Base-by-base conservation (phyloP, 768 basidiomycete genomes). In the Phylloporus rhodoxanthus region DNA sequence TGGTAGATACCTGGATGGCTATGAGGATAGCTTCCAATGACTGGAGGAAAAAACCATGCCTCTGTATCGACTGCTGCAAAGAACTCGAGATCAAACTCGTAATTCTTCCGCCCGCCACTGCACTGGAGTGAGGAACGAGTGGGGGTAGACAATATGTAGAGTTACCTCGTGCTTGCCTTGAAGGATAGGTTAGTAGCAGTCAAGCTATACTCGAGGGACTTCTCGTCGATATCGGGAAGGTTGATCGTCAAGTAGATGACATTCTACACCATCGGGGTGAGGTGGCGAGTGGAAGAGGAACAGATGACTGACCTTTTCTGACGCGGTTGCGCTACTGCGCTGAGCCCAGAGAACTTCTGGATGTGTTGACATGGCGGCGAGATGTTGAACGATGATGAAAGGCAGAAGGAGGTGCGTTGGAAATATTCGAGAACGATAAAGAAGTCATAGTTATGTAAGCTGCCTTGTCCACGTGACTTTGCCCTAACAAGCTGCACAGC, bases 261-360 rank as follows among this genome's bases (percentile, higher is more conserved):
- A 69, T 96, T 96, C 93, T 95, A 54, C 33, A 17, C 17, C 38
- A 53, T 48, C 33, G 28, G 17, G 21, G 15, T 43, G 44, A 57
- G 19, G 51, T 17, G 20, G 42, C 32, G 17, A 42, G 32, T 7
- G 29, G 45, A n/a, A 5, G 20, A 44, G 15, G 34, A 40, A 38
- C n/a, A 37, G 37, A 56, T 66, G 36, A 43, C 51, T 0, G 40
- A 89, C 93, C 76, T 93, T 93, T 41, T 75, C 76, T 28, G 80
- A 74, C 13, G 73, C 78, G 10, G 73, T 60, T 14, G 68, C 76
- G 34, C 82, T 87, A 75, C 85, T 90, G 59, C 95, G 82, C 71
- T 98, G 94, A 40, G 95, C 94, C 92, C 94, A 98, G 2, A 93
- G 77, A 30, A 95, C 75, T 71, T 96, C 92, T 32, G 94, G 94